A percentile compares a stretch with the other conserved stretches of the same genome.
Conservation (phyloP, 139 green algal genomes). For the Coccomyxa sp. region DNA sequence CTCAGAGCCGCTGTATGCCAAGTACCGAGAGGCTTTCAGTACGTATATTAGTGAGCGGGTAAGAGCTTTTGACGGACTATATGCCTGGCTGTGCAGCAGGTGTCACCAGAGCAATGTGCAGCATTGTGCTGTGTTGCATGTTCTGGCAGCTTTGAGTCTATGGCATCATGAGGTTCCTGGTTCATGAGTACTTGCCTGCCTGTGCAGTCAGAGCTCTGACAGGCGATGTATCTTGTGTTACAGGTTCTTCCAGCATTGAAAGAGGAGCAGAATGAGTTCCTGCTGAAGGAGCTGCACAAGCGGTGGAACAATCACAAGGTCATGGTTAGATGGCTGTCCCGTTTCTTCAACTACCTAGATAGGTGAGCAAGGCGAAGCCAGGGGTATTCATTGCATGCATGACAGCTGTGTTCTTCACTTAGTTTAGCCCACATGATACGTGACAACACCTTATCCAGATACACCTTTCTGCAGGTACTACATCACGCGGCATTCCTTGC, state of each 20-base stretch:
- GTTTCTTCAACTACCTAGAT: conserved; percentile 99
- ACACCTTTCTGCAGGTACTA: conserved; percentile 80
- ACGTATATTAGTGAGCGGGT: conserved; percentile 88
- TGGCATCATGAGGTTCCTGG: too few species aligned
- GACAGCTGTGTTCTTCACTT: too few species aligned
- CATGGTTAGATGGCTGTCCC: conserved; percentile 96
- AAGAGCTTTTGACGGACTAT: too few species aligned
- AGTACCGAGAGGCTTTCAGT: conserved; percentile 89
- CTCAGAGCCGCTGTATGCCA: conserved; percentile 92
- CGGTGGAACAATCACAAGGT: conserved; percentile 98
- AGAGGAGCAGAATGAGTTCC: conserved; percentile 80
- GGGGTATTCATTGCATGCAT: too few species aligned
- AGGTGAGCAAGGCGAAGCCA: conserved; percentile 38
- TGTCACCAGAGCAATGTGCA: too few species aligned
- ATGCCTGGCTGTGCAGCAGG: too few species aligned
- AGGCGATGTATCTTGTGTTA: neutral
- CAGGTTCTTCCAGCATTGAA: conserved; percentile 81
- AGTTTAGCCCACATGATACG: too few species aligned
- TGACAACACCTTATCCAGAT: too few species aligned
- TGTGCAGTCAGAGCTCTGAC: too few species aligned
- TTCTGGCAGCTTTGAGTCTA: too few species aligned
- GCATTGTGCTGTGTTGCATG: too few species aligned
- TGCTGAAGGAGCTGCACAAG: conserved; percentile 86
- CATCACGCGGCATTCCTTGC: conserved; percentile 84
- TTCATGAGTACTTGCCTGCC: too few species aligned